These are phyloP conservation scores for Coemansia sp. DNA, from an alignment of 192 early-diverging fungal species.

Conservation along the genomic window DNA sequence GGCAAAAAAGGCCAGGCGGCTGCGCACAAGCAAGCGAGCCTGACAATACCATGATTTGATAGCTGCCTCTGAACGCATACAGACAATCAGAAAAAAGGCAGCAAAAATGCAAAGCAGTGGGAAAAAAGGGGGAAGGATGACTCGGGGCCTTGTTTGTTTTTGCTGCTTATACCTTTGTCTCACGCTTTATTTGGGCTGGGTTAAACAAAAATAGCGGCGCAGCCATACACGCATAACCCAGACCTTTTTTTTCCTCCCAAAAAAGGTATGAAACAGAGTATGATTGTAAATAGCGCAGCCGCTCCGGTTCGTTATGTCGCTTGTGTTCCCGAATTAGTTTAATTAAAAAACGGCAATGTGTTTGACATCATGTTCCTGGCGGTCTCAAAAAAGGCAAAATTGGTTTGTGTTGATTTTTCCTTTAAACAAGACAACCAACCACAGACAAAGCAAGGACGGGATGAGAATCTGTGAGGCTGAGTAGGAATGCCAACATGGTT, in stretches of 20 bases:
- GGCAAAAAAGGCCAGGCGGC: too few relatives aligned
- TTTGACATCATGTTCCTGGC: not conserved
- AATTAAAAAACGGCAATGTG: slow-evolving; percentile 7
- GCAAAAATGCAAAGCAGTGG: not conserved
- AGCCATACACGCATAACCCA: not conserved
- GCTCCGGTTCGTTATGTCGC: not conserved
- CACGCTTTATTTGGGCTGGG: not conserved
- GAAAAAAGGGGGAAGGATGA: not conserved
- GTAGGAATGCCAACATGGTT: not conserved
- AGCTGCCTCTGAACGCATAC: not conserved
- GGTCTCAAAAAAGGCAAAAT: slow-evolving; percentile 17
- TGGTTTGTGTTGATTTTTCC: slow-evolving; percentile 1
- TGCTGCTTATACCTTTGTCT: not conserved
- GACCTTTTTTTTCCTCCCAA: not conserved
- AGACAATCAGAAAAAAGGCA: not conserved
- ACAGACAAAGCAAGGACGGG: not conserved
- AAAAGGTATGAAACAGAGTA: not conserved
- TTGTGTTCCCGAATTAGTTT: slow-evolving; percentile 3
- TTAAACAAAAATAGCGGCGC: not conserved
- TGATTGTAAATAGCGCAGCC: not conserved
- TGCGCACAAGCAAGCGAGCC: too few relatives aligned
- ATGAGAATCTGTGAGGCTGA: not conserved
- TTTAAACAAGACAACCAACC: not conserved
- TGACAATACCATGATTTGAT: too few relatives aligned
- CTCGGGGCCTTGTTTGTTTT: not conserved